Evolutionary conservation across 176 grass and related monocot species (phyloP), one percentile per base, ranked within the genome.

Genomic region (Avena eriantha): DNA sequence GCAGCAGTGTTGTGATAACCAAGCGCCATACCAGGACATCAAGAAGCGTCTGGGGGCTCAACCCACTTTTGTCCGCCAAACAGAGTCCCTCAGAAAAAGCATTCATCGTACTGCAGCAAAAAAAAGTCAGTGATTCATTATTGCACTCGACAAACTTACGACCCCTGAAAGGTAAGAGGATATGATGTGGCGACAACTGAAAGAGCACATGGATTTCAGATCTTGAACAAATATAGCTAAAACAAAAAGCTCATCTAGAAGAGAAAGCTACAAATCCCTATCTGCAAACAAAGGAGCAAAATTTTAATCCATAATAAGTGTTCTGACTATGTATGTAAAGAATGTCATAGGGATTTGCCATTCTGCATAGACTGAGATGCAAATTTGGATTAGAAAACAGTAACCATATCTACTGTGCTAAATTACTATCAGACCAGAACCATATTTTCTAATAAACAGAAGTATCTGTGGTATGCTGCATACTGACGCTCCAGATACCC

Each of bases 61-160:
- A 12, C 7, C 94, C 94, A 86, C 97, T 96, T 88, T 78, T 91
- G 77, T 98, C 93, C 19, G 97, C 94, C 64, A 98, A 91, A 80
- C 64, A 94, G 18, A 98, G 92, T 81, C 97, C 97, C 69, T 98
- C 94, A 58, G 93, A 98, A 66, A 98, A 84, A 68, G 88, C 82
- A 85, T 93, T 98, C 97, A 98, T 96, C 92, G 96, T 96, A 76
- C 97, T 98, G 92, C 58, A 76, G 29, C 50, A 81, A 77, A 29
- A 53, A 54, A 48, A 23, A 77, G 45, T 61, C 61, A 45, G 21
- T 1, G 11, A 56, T 69, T 63, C 48, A 76, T 53, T 74, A 54
- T 59, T 73, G 5, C 61, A 77, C 15, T 56, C 55, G 13, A 31
- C 58, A 67, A 77, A 86, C 21, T 79, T 82, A 58, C 1, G 77